Base-by-base conservation (phyloP, 2,329 filamentous ascomycete genomes). In the Pezicula radicicola region DNA sequence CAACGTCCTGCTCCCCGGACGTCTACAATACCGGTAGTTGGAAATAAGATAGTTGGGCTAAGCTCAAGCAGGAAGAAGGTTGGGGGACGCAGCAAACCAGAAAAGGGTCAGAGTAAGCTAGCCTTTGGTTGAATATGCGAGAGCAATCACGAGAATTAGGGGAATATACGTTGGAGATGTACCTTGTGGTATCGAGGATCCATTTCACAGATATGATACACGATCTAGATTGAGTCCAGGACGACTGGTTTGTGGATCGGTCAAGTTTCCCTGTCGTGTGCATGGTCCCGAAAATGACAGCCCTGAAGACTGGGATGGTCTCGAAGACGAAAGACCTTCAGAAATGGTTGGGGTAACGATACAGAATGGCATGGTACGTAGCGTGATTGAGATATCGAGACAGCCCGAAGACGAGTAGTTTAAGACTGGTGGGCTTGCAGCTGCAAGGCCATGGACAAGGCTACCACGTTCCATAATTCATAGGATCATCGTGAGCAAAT, bases 91-190 rank as follows among this genome's bases (percentile, higher is more conserved):
- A 52, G 52, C 16, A 61, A 56, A 49, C 51, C 60, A 46, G 82
- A 85, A 65, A 79, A 78, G 55, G 82, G 81, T 13, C 83, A 86
- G 63, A 82, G 76, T 57, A 82, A 73, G 64, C 71, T 86, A 66
- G 78, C 74, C 40, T 86, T 86, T 73, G 63, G 64, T 52, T 66
- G 56, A 67, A 53, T 45, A 30, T 35, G n/a, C 42, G 21, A 37
- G 35, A 45, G 28, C 19, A 45, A 41, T 42, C 9, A 50, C 39
- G 18, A 43, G 40, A 49, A 37, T 50, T 25, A 45, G 13, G 36
- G 37, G 33, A 30, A 15, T 10, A 42, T 48, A 33, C 39, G 6
- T 21, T 16, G 37, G 5, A 9, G n/a, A 16, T 16, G 12, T 33
- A 33, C 30, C 30, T 6, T 33, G 30, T 33, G 28, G 12, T 33